Base-by-base conservation (phyloP, 2,329 filamentous ascomycete species). In the Trichoderma lentiforme region DNA sequence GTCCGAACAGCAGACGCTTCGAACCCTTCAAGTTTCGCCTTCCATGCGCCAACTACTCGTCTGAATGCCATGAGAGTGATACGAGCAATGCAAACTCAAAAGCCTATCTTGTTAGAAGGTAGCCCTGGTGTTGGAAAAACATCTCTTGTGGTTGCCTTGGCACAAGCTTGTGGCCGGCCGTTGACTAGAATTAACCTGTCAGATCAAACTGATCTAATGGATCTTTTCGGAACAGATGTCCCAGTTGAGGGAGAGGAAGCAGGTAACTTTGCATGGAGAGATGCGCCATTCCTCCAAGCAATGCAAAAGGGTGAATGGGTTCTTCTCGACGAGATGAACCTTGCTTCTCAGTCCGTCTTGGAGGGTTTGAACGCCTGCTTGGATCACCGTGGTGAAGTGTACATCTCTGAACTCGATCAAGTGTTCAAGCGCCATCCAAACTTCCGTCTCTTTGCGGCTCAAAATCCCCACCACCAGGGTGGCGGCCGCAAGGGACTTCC, bases 301-400 rank as follows among this genome's bases (percentile, higher is more conserved):
- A 98, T 99, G 95, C 96, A 98, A 79, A 92, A 90, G 72, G 96
- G 96, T 32, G 93, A 97, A 76, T 99, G 96, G 96, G 96, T 99
- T 12, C 85, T 99, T 32, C 87, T 99, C 0, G 96, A 99, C 78
- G 96, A 99, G 84, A 99, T 99, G 96, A 99, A 99, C 77, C 84
- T 99, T 74, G 96, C 97, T 1, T 98, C 95, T 0, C 96, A 99
- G 80, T 97, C 95, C 5, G 95, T 99, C 2, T 88, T 99, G 1
- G 96, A 99, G 83, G 97, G 96, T 74, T 85, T 99, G 36, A 99
- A 99, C 76, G 95, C 96, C 26, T 98, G 96, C 83, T 87, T 99
- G 34, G 96, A 99, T 81, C 97, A 99, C 80, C 91, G 97, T 81
- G 95, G 96, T 72, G 93, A 98, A 80, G 93, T 97, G 0, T 99